Conservation (phyloP, 1,284 basidiomycete genomes). For the Agroathelia rolfsii region DNA sequence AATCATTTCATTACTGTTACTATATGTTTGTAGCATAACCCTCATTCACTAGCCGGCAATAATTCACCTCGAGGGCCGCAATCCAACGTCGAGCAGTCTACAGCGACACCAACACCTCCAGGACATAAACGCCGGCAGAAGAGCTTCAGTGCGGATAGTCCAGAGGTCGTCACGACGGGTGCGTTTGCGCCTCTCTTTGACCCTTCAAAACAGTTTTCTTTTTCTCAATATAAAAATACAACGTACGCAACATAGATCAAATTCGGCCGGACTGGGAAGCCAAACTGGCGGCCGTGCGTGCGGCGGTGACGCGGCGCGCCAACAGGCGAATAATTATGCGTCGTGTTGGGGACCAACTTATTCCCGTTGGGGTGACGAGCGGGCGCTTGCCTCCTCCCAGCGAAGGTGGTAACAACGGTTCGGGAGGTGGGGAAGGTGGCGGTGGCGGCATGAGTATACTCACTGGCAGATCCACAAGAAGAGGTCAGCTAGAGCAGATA, state of each 20-base stretch:
- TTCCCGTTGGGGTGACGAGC: conserved; percentile 92
- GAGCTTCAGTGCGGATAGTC: conserved; percentile 65
- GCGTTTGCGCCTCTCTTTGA: conserved; percentile 16
- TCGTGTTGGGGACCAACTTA: conserved; percentile 92
- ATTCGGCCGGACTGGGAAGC: conserved; percentile 93
- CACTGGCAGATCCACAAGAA: conserved; percentile 51
- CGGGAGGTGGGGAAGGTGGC: conserved; percentile 28
- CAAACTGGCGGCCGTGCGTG: conserved; percentile 82
- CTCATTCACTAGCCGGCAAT: conserved; percentile 7
- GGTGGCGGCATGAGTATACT: conserved; percentile 29
- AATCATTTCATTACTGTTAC: too few species aligned
- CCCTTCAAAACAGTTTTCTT: conserved; percentile 9
- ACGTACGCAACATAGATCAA: too few species aligned
- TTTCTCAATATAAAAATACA: conserved; percentile 4
- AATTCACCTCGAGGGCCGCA: conserved; percentile 20
- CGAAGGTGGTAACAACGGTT: conserved; percentile 36
- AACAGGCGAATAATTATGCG: conserved; percentile 97
- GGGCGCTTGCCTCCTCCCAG: conserved; percentile 58
- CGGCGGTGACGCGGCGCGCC: conserved; percentile 81
- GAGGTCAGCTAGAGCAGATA: conserved; percentile 48
- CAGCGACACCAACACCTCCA: conserved; percentile 22
- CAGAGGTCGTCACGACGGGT: conserved; percentile 90
- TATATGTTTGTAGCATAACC: too few species aligned
- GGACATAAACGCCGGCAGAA: conserved; percentile 63
- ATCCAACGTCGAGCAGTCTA: conserved; percentile 31